A percentile compares a stretch with the other conserved stretches of the same genome.
phyloP scores from a whole-genome alignment of 129 eudicot species.

The Lonicera japonica region DNA sequence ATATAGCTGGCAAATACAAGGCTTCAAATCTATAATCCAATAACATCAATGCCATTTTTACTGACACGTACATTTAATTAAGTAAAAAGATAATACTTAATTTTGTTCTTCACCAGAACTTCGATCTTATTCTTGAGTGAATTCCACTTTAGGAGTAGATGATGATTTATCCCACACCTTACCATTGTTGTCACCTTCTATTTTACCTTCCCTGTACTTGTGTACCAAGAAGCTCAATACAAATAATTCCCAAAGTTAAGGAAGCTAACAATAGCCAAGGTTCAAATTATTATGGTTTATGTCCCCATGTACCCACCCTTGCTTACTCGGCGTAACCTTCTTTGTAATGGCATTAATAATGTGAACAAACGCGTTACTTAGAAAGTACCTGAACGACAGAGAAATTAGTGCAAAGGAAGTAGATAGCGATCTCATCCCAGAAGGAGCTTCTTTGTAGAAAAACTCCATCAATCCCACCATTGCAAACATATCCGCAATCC shows the following conservation, averaged over 20 bases:
- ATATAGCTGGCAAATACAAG: too few relatives aligned
- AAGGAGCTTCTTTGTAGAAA: constrained; percentile 42
- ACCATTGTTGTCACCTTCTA: background rate
- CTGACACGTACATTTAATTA: too few relatives aligned
- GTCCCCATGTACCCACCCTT: constrained; percentile 36
- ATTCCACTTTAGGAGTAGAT: background rate
- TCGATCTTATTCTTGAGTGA: constrained; percentile 3
- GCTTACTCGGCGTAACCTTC: constrained; percentile 15
- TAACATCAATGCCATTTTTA: too few relatives aligned
- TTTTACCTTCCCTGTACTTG: constrained; percentile 19
- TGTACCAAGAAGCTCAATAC: constrained; percentile 41
- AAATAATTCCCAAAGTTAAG: constrained; percentile 30
- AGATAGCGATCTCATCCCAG: constrained; percentile 37
- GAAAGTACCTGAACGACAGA: constrained; percentile 30
- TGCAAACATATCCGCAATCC: constrained; percentile 45
- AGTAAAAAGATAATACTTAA: too few relatives aligned
- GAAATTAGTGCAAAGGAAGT: constrained; percentile 36
- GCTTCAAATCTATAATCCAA: too few relatives aligned
- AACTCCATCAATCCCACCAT: constrained; percentile 45
- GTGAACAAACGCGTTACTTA: constrained; percentile 29
- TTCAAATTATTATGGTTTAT: constrained; percentile 27
- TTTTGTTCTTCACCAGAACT: background rate
- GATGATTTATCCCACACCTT: background rate
- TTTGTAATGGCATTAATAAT: constrained; percentile 26
- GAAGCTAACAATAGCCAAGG: constrained; percentile 25